Percentiles rank a stretch among this genome's conserved stretches.
These are phyloP conservation scores for Boletellus ananas DNA, from an alignment of 768 basidiomycete genomes.

Conservation along the genomic window DNA sequence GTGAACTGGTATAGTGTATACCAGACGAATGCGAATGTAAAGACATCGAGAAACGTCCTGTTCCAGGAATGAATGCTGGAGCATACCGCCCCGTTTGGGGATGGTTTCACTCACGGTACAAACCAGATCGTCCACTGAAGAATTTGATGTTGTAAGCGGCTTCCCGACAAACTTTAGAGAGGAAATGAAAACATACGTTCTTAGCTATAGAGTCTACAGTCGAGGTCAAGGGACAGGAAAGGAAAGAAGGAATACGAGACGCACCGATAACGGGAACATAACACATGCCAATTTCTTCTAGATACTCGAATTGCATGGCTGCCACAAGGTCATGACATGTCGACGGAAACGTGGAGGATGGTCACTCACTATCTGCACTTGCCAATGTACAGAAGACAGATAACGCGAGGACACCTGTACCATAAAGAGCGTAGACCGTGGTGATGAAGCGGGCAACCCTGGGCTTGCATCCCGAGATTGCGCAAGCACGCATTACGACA, in stretches of 20 bases:
- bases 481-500: conserved; percentile 23
- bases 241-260: neutral
- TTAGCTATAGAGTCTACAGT: neutral
- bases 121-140: neutral
- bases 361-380: neutral
- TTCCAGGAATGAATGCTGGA: neutral
- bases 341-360: neutral
- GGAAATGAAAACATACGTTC: conserved; percentile 1
- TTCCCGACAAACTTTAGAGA: neutral
- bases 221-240: neutral
- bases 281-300: conserved; percentile 11
- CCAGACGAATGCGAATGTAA: conserved; percentile 2
- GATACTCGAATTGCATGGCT: conserved; percentile 4
- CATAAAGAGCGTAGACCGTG: conserved; percentile 11
- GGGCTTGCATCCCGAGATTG: conserved; percentile 16
- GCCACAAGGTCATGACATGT: neutral
- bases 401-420: neutral
- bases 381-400: neutral
- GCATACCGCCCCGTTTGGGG: neutral
- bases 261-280: neutral
- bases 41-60: conserved; percentile 10
- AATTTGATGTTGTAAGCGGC: neutral
- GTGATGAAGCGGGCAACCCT: neutral
- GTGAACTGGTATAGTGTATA: conserved; percentile 2
- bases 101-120: neutral